A percentile compares a stretch with the other conserved stretches of the same genome.
Evolutionary conservation across 805 yeast genomes (phyloP).

Genomic region (Naumovozyma baii): DNA sequence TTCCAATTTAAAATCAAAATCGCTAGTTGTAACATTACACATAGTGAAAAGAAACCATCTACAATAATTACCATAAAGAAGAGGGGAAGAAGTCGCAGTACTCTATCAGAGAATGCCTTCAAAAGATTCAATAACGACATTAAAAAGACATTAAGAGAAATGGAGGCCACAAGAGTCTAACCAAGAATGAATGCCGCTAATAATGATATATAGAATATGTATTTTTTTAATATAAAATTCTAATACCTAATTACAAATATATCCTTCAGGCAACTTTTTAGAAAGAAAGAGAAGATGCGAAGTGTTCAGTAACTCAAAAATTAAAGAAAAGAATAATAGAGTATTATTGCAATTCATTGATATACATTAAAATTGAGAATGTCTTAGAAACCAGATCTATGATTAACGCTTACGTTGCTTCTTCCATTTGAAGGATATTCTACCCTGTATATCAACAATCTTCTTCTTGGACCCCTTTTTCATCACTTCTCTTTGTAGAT

Average conservation of each 20-base stretch:
- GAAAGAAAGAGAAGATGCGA: too few species aligned
- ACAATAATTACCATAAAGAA: slow-evolving; percentile 17
- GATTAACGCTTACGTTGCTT: slow-evolving; percentile 53
- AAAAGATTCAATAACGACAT: slow-evolving; percentile 18
- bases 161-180: slow-evolving; percentile 1
- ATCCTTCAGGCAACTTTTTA: too few species aligned
- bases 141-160: slow-evolving; percentile 11
- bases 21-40: slow-evolving; percentile 4
- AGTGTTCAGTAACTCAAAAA: too few species aligned
- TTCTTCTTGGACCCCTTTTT: slow-evolving; percentile 83
- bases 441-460: slow-evolving; percentile 55
- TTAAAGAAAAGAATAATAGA: too few species aligned
- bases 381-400: not conserved
- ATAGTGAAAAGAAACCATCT: not conserved
- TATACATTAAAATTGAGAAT: not conserved
- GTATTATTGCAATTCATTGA: too few species aligned
- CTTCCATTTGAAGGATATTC: slow-evolving; percentile 74
- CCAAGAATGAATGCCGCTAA: too few species aligned
- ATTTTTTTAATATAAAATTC: too few species aligned
- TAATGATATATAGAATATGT: too few species aligned
- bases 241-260: too few species aligned
- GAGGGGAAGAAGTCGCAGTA: slow-evolving; percentile 10
- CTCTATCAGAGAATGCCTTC: slow-evolving; percentile 11
- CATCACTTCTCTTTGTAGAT: slow-evolving; percentile 76
- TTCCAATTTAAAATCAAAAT: slow-evolving; percentile 23